Base-by-base conservation (phyloP, 352 stramenopile species). In the Globisporangium lucens region DNA sequence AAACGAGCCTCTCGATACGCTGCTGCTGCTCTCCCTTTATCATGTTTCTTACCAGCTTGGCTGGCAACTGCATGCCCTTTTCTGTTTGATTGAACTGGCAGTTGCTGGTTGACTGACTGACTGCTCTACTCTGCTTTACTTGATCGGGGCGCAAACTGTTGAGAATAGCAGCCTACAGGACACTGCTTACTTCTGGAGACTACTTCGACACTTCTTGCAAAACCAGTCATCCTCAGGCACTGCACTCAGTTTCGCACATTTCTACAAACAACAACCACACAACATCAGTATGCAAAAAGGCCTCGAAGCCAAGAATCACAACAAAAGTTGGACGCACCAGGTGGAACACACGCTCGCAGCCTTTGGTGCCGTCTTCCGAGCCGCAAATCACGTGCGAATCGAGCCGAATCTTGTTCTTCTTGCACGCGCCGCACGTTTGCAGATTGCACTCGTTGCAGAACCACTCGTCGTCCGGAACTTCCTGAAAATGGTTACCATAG, bases 361-460 rank as follows among this genome's bases (percentile, higher is more conserved):
- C 89, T 68, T 87, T 89, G 2, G 85, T 89, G 27, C 88, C 89
- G 51, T 96, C 89, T 68, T 97, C 89, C 3, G 87, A 94, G 22
- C 89, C 89, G 63, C 89, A 97, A 58, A 97, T 96, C 24, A 97
- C 89, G 49, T 97, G 89, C 58, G 89, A 90, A 61, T 97, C 86
- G n/a, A 97, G 76, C 2, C 87, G 85, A 61, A 97, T 94, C 51
- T 89, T 87, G 66, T 94, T 93, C 68, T 93, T 93, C 73, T 93
- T 91, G 70, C 89, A 97, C 6, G 75, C 63, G 0, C 78, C 86
- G 64, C 89, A 97, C 17, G 76, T 88, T 61, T 97, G 88, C 24
- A 89, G 62, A 30, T 93, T 90, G 63, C 89, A 97, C 55, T 96
- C 87, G 33, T 91, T 80, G 72, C 89, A 97, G 63, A 96, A 97